A percentile compares a stretch with the other conserved stretches of the same genome.
phyloP scores from a whole-genome alignment of 768 basidiomycete genomes.

The Calocybe cyanea region DNA sequence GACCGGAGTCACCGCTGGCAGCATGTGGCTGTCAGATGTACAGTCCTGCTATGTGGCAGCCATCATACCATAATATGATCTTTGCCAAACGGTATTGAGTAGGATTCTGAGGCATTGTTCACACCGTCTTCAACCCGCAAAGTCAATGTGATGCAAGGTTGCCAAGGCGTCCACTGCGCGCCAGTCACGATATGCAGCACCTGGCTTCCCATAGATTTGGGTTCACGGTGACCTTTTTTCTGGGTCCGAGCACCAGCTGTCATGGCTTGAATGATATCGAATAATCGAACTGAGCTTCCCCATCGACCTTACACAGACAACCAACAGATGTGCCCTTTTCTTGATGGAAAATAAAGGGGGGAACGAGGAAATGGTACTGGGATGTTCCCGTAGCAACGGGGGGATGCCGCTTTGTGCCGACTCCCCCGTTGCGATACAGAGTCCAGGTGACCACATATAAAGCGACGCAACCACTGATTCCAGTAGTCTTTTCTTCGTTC shows the following conservation, averaged over 20 bases:
- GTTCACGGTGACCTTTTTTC: background rate
- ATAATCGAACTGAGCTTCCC: no score
- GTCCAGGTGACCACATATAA: slow-evolving; percentile 11
- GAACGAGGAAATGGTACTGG: background rate
- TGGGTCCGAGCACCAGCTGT: slow-evolving; percentile 1
- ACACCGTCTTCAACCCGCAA: no score
- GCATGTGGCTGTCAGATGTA: no score
- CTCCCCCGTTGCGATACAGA: no score
- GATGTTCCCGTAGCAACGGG: slow-evolving; percentile 23
- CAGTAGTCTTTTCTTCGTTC: slow-evolving; percentile 15
- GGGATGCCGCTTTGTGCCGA: no score
- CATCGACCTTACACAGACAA: slow-evolving; percentile 7
- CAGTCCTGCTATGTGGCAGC: no score
- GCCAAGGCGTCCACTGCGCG: slow-evolving; percentile 1
- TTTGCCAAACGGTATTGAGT: no score
- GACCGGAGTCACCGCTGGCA: no score
- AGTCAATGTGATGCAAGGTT: background rate
- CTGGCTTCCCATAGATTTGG: background rate
- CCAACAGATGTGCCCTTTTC: slow-evolving; percentile 6
- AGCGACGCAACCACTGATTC: slow-evolving; percentile 6
- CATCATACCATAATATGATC: no score
- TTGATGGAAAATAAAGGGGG: background rate
- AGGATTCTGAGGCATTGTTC: no score
- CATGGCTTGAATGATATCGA: background rate
- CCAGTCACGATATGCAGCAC: background rate